A percentile compares a stretch with the other conserved stretches of the same genome.
Evolutionary conservation across 495 filamentous ascomycete genomes (phyloP).

Genomic region (Barbatosphaeria neglecta): DNA sequence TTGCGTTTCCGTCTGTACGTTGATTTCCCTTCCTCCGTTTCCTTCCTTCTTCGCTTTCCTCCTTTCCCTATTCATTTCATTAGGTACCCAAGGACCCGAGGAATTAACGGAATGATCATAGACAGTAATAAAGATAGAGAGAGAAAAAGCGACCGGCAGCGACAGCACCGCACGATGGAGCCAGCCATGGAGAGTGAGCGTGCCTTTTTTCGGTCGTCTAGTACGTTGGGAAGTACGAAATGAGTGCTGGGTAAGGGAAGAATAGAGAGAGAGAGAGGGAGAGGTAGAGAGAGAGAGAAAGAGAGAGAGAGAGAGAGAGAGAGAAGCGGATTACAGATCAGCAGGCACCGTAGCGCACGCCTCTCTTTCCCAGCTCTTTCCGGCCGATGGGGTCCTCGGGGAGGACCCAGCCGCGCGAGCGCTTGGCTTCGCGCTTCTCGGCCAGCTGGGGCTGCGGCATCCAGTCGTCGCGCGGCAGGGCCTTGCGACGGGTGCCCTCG

Average conservation of each 20-base stretch:
- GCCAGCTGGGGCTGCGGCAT: slow-evolving; percentile 73
- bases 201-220: background rate
- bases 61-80: too few relatives aligned
- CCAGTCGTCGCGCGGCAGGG: slow-evolving; percentile 65
- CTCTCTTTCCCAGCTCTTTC: slow-evolving; percentile 46
- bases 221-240: too few relatives aligned
- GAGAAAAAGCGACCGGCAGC: too few relatives aligned
- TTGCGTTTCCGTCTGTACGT: too few relatives aligned
- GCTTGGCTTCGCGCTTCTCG: slow-evolving; percentile 76
- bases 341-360: slow-evolving; percentile 37
- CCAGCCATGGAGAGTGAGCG: too few relatives aligned
- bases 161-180: too few relatives aligned
- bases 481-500: slow-evolving; percentile 60
- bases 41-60: too few relatives aligned
- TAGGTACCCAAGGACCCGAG: too few relatives aligned
- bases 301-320: background rate
- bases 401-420: slow-evolving; percentile 71
- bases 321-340: slow-evolving; percentile 5
- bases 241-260: too few relatives aligned
- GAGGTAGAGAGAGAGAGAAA: background rate
- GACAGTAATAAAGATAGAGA: too few relatives aligned
- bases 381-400: slow-evolving; percentile 54
- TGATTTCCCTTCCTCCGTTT: too few relatives aligned
- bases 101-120: too few relatives aligned
- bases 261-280: background rate